Evolutionary conservation across 2,329 filamentous ascomycete genomes (phyloP), one percentile per base, ranked within the genome.

Genomic region (Aspergillus fructus): DNA sequence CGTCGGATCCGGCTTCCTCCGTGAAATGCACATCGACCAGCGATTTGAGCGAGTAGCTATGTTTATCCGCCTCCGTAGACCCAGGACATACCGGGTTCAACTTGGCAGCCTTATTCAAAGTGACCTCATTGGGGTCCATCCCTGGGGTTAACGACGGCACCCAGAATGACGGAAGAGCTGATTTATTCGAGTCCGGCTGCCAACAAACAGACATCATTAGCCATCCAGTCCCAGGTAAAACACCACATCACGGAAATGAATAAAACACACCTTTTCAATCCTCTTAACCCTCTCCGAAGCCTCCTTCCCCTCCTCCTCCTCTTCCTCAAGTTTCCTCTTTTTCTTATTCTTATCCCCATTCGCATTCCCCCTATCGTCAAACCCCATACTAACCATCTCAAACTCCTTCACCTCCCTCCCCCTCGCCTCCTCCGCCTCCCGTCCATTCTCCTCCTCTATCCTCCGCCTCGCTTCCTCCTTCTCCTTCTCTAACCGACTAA

Each of bases 101-200:
- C 69, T 94, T 96, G 50, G 77, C 71, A 53, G 85, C 83, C 69
- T 85, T 87, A n/a, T 75, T 75, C 40, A 83, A 76, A 6, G 82
- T 75, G 67, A 86, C 79, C 52, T 86, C 78, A 52, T 81, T 78
- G 49, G 80, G 77, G 47, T 83, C 83, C 39, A 81, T 83, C 0
- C 81, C 81, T 1, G 91, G 91, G 0, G 90, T 96, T 56, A 93
- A 83, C 0, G 89, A 90, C 0, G 92, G 93, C 12, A 93, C 89
- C 94, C 93, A 97, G 76, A 97, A 97, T 0, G 91, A 96, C 0
- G 91, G 90, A 0, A 96, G 77, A 15, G 83, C 82, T 1, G 85
- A 83, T 73, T 89, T 90, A 8, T 83, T 79, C 3, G 85, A 83
- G 69, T 86, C 74, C 53, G 71, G 72, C 69, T 76, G 55, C 46